Base-by-base conservation (phyloP, 805 yeast species). In the Zygosaccharomyces rouxii region DNA sequence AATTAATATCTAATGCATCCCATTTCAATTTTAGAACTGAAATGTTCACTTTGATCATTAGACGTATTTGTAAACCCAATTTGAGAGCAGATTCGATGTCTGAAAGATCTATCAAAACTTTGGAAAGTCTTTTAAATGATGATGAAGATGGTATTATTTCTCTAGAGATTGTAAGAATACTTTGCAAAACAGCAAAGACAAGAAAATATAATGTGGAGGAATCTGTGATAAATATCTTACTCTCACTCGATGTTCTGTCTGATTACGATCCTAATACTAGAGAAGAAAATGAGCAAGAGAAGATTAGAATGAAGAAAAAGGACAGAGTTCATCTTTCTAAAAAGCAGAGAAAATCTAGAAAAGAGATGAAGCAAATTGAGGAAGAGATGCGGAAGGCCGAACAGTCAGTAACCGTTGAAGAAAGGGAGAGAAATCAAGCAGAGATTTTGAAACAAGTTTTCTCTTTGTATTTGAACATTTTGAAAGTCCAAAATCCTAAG, bases 251-350 rank as follows among this genome's bases (percentile, higher is more conserved):
- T 21, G 71, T 86, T 16, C 68, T 86, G 46, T 77, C 75, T 42
- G 92, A 85, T 63, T 86, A 84, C 60, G 87, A 83, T 63, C 92
- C 94, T 14, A 77, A 78, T 61, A 76, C 72, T 31, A 71, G 71
- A 22, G 75, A 65, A 23, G 78, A 75, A 31, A 75, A 73, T 40
- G 74, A 70, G 22, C 68, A 68, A 14, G 68, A 70, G 7, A 72
- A 68, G 35, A 68, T 70, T 4, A 85, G 84, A 60, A 46, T 85
- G 39, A 81, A 79, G 63, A 92, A 90, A 73, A 88, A 89, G 66
- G 95, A 94, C 65, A 76, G 97, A 57, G 89, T 88, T 3, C 96
- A 90, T 72, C 70, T 92, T 43, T 83, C 95, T n/a, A 92, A 92
- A 65, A 86, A 86, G 67, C 92, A 92, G 68, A 77, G 86, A 58